Base-by-base conservation (phyloP, 176 grass and related monocot species). In the Poa annua region DNA sequence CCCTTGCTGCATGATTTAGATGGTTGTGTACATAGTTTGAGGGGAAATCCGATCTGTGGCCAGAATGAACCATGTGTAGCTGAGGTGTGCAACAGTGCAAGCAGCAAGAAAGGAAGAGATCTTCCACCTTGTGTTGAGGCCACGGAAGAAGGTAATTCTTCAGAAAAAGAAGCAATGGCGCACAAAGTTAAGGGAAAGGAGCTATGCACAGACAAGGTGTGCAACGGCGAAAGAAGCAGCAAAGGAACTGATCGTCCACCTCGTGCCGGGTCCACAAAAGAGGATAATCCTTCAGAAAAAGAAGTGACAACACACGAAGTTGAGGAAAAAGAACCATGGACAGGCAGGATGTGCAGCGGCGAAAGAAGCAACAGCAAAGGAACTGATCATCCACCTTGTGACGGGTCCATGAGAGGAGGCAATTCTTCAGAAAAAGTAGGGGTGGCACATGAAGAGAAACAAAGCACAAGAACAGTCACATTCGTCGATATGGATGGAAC, bases 251-350 rank as follows among this genome's bases (percentile, higher is more conserved):
- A 65, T 14, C 24, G 8, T 29, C 17, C 29, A 65, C 62, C 62
- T 32, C 26, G 13, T 64, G 15, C 14, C 1, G 15, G 9, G 15
- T 65, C 62, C 29, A 65, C 16, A 7, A 17, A 35, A 1, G 29
- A 65, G 35, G 62, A 0, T 17, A 17, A 9, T 35, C 7, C 63
- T 36, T 66, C 16, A 36, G 29, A 66, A 65, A 65, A 33, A 19
- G 32, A 66, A 66, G 32, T 6, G 16, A 65, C 16, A 29, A 1
- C 29, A 65, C 29, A 35, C 33, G 1, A 65, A 34, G 29, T 33
- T 65, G 32, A 65, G 62, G 62, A 35, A 65, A 35, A 65, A 29
- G 62, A 65, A 34, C 29, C 62, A 65, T 64, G 61, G 26, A 65
- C 15, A 34, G 29, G 2, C 1, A 64, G 14, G 1, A 15, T 33